phyloP scores from a whole-genome alignment of 2,329 filamentous ascomycete genomes.

The Beauveria sp. region DNA sequence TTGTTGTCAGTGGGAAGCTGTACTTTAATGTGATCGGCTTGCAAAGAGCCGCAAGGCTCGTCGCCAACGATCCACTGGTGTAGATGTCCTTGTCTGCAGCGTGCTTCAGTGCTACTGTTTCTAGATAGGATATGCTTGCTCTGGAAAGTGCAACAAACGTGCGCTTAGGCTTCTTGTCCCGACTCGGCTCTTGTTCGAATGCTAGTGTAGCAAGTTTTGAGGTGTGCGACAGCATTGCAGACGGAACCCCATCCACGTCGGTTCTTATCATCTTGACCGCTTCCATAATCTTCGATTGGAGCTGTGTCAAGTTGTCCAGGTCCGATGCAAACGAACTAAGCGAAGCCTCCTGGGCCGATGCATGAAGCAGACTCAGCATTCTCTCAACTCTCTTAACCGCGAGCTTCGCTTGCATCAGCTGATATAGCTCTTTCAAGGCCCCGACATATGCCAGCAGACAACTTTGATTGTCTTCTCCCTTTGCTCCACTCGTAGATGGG shows the following conservation, averaged over 20 bases:
- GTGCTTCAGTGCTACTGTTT: slow-evolving; percentile 52
- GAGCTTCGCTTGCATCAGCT: slow-evolving; percentile 59
- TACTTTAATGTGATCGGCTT: slow-evolving; percentile 75
- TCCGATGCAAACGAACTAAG: slow-evolving; percentile 63
- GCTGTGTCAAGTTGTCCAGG: slow-evolving; percentile 61
- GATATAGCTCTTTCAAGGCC: slow-evolving; percentile 69
- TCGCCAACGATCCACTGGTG: slow-evolving; percentile 55
- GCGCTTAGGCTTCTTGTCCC: slow-evolving; percentile 43
- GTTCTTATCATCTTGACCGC: slow-evolving; percentile 61
- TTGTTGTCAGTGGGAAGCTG: slow-evolving; percentile 63
- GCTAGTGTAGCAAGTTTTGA: slow-evolving; percentile 66
- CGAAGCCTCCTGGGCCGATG: slow-evolving; percentile 64
- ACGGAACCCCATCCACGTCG: slow-evolving; percentile 56
- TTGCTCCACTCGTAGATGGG: slow-evolving; percentile 34
- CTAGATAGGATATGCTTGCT: slow-evolving; percentile 64
- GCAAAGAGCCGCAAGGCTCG: slow-evolving; percentile 58
- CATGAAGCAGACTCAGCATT: slow-evolving; percentile 64
- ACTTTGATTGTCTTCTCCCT: slow-evolving; percentile 62
- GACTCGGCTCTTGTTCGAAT: slow-evolving; percentile 39
- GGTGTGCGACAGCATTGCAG: slow-evolving; percentile 60
- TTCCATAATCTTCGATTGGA: slow-evolving; percentile 64
- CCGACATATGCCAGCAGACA: slow-evolving; percentile 80
- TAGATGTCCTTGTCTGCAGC: slow-evolving; percentile 61
- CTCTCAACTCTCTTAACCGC: slow-evolving; percentile 52
- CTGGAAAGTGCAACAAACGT: slow-evolving; percentile 90